Conservation (phyloP, 1,284 basidiomycete species). For the Boletus austroedulis region DNA sequence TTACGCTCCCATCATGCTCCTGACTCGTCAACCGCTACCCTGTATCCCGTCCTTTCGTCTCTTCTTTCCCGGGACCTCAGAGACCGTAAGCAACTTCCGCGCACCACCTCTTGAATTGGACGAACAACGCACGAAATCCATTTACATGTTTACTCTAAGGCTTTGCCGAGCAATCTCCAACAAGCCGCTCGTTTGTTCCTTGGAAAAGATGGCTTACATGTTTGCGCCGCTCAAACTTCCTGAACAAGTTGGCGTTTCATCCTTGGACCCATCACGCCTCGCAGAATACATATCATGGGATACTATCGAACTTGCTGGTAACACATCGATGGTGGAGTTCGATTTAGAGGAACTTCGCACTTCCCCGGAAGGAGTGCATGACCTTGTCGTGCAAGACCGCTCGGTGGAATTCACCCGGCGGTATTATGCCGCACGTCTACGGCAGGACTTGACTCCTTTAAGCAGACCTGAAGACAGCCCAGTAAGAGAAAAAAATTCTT, state of each 20-base stretch:
- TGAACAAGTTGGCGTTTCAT: conserved; percentile 17
- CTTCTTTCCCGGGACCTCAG: conserved; percentile 51
- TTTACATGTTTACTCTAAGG: conserved; percentile 62
- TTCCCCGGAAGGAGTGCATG: conserved; percentile 46
- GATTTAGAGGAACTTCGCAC: conserved; percentile 41
- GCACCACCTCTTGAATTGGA: conserved; percentile 51
- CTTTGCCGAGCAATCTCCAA: conserved; percentile 61
- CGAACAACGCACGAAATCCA: conserved; percentile 43
- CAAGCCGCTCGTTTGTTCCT: conserved; percentile 55
- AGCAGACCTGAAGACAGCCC: conserved; percentile 64
- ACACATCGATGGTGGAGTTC: conserved; percentile 51
- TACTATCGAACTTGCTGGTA: conserved; percentile 49
- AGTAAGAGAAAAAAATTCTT: conserved; percentile 42
- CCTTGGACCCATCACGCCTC: conserved; percentile 39
- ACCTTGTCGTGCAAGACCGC: conserved; percentile 71
- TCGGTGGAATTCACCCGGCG: conserved; percentile 73
- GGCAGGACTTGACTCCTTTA: conserved; percentile 66
- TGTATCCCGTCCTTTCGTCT: conserved; percentile 51
- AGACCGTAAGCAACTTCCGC: conserved; percentile 43
- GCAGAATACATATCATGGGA: conserved; percentile 61
- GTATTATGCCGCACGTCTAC: conserved; percentile 53
- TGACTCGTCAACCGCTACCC: conserved; percentile 66
- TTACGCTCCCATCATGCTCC: conserved; percentile 57
- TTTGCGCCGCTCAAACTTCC: conserved; percentile 53
- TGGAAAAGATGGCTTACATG: conserved; percentile 58